Conservation (phyloP, 129 eudicot genomes). For the Logfia minima region DNA sequence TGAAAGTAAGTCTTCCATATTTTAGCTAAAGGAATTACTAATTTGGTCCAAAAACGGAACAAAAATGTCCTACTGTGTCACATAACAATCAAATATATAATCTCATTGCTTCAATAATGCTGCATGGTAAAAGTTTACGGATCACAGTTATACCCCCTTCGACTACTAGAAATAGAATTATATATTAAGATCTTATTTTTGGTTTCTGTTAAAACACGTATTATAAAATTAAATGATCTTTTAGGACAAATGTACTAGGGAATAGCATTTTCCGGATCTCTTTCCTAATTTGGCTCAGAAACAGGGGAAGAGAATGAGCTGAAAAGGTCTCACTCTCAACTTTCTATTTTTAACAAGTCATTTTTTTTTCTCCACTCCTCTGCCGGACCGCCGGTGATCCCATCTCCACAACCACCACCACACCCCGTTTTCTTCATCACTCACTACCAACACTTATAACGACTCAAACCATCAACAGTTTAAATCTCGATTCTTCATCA, state of each 20-base stretch:
- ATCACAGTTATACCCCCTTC: too few relatives aligned
- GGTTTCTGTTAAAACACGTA: not conserved
- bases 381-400: constrained; percentile 21
- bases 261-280: not conserved
- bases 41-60: too few relatives aligned
- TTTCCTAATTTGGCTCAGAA: not conserved
- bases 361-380: constrained; percentile 14
- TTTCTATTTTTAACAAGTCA: not conserved
- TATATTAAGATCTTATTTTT: too few relatives aligned
- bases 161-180: too few relatives aligned
- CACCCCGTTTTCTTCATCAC: constrained; percentile 32
- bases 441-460: not conserved
- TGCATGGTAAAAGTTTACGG: too few relatives aligned
- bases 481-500: not conserved
- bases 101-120: too few relatives aligned
- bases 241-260: not conserved
- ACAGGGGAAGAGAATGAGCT: not conserved
- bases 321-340: not conserved
- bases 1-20: too few relatives aligned
- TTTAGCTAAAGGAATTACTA: too few relatives aligned
- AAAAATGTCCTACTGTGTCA: too few relatives aligned
- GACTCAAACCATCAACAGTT: constrained; percentile 3
- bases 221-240: not conserved
- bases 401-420: not conserved
- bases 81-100: too few relatives aligned